Base-by-base conservation (phyloP, 192 early-diverging fungal species). In the Umbelopsis sp. region DNA sequence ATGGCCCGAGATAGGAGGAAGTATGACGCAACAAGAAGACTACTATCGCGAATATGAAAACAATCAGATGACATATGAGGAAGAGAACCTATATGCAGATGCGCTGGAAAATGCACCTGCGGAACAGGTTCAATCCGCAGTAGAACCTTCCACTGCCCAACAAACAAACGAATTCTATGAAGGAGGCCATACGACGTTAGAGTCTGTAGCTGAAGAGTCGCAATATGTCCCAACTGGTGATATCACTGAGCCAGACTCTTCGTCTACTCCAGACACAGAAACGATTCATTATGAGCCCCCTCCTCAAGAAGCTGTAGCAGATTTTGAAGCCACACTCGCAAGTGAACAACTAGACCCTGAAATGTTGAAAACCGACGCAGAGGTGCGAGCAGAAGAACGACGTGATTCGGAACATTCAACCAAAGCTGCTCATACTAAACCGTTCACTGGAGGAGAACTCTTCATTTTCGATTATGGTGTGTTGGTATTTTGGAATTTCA, bases 401-500 rank as follows among this genome's bases (percentile, higher is more conserved):
- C 55, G 55, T 12, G 55, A 61, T n/a, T 61, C 55, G 27, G 55
- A 61, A 61, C 55, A 35, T 61, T 61, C 55, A 6, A 35, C 55
- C 2, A 61, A 61, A 61, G 55, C 10, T 18, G 55, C 55, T 35
- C 55, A 61, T 35, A 61, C 55, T 5, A 61, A 61, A 18, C 55
- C 55, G 16, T 82, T 80, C 52, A 85, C 77, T 66, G 82, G 85
- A 15, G 85, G 85, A 5, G 85, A 86, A 46, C 76, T 88, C 1
- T 86, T 88, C 58, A 81, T 85, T 64, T 86, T 85, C 61, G 82
- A 86, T 50, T 88, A 88, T 73, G 87, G 85, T 35, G 85, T 86
- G 8, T 79, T 81, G 0, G 85, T 88, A 18, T 86, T 85, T 66
- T 88, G 86, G 86, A 88, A 88, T 66, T 79, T 88, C 22, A 79